Conservation (phyloP, 1,284 basidiomycete genomes). For the Cryptococcus hybrid region DNA sequence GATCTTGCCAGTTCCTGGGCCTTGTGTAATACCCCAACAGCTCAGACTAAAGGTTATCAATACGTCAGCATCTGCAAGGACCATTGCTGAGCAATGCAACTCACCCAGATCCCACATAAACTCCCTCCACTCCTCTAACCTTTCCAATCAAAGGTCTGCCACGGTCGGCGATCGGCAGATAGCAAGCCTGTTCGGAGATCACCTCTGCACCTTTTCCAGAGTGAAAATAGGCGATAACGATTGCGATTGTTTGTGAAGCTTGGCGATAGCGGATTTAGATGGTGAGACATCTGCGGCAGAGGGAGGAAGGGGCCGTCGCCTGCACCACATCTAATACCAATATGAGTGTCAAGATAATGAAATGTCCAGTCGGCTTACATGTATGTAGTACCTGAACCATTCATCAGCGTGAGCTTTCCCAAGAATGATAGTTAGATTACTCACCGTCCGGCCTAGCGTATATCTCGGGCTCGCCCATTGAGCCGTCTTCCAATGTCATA, state of each 20-base stretch:
- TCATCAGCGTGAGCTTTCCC: conserved; percentile 6
- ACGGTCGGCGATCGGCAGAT: conserved; percentile 55
- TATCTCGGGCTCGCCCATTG: conserved; percentile 52
- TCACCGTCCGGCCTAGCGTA: conserved; percentile 52
- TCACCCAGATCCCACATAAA: conserved; percentile 52
- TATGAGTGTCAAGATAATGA: too few relatives aligned
- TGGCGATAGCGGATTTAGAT: conserved; percentile 45
- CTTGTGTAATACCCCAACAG: conserved; percentile 45
- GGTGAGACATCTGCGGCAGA: conserved; percentile 49
- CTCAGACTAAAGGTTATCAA: conserved; percentile 13
- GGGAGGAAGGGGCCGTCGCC: conserved; percentile 36
- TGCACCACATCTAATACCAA: too few relatives aligned
- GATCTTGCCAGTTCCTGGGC: conserved; percentile 56
- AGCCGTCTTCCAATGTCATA: conserved; percentile 53
- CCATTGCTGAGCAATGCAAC: background rate
- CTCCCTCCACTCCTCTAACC: conserved; percentile 49
- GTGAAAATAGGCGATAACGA: conserved; percentile 52
- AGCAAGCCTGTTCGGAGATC: conserved; percentile 56
- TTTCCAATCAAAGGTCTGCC: conserved; percentile 56
- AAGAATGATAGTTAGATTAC: conserved; percentile 13
- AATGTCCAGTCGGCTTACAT: background rate
- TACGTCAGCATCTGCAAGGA: background rate
- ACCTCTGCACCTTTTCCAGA: conserved; percentile 37
- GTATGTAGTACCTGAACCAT: background rate
- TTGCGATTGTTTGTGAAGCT: conserved; percentile 52